Evolutionary conservation across 1,139 yeast genomes (phyloP), one percentile per base, ranked within the genome.

Genomic region (Fermentozyma sake): DNA sequence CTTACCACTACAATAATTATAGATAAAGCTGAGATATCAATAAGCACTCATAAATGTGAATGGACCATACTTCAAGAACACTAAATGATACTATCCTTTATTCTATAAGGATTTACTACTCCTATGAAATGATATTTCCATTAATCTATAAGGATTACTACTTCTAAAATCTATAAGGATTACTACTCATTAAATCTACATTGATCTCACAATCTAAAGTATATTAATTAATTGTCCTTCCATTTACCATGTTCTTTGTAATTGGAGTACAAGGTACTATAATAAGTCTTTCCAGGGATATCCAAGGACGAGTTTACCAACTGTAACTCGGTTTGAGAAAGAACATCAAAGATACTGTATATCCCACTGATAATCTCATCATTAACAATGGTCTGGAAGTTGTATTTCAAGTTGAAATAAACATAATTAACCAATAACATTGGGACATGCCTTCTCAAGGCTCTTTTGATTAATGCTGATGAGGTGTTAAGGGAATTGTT

Each of bases 191-290:
- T 25, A 12, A 18, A 20, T 23, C 19, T 14, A 28, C 16, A 12
- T 21, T 25, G 12, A 22, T 14, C 9, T 22, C 14, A 19, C 20
- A 25, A 19, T 20, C 16, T 11, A n/a, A n/a, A n/a, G n/a, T n/a
- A n/a, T n/a, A n/a, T n/a, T n/a, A 15, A 7, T 26, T 29, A 37
- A 22, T 33, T 52, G 69, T 77, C 86, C 34, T 60, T 76, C 97
- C 97, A 89, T 52, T 82, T 85, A 31, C 96, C 96, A 38, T 69
- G 70, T 41, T 72, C 77, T 50, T 74, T 75, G 56, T 86, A 91
- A 37, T 81, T 86, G 5, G 73, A 72, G 44, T 82, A 85, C 23
- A 87, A 46, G 0, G 74, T 60, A 48, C 72, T 79, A 61, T 78
- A 82, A 42, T 79, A 75, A 3, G 79, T 68, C 38, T 83, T 72